Evolutionary conservation across 495 filamentous ascomycete species (phyloP).

Genomic region (Trichocladium uniseriatum): DNA sequence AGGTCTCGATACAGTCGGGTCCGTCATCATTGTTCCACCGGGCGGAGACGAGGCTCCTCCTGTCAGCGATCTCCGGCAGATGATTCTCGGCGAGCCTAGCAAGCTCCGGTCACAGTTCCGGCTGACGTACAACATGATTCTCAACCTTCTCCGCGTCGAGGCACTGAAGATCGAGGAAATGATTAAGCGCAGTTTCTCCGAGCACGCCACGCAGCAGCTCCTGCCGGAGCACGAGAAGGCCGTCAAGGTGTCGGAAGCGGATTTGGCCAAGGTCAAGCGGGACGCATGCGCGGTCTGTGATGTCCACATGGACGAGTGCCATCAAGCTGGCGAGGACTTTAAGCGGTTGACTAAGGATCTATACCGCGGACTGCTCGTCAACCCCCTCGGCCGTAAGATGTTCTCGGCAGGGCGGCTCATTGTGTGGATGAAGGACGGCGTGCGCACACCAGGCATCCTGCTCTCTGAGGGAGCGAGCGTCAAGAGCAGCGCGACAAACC

Average conservation of each 20-base stretch:
- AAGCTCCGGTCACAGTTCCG: conserved; percentile 95
- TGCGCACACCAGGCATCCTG: conserved; percentile 71
- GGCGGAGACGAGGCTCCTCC: conserved; percentile 77
- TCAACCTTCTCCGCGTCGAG: conserved; percentile 91
- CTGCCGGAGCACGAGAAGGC: conserved; percentile 91
- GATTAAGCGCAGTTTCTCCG: conserved; percentile 98
- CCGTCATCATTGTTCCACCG: conserved; percentile 82
- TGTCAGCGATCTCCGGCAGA: conserved; percentile 67
- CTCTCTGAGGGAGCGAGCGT: conserved; percentile 58
- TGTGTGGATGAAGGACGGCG: conserved; percentile 59
- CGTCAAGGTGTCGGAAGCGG: conserved; percentile 85
- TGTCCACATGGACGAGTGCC: conserved; percentile 64
- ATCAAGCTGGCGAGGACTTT: conserved; percentile 70
- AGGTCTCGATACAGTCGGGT: conserved; percentile 85
- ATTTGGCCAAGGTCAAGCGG: conserved; percentile 79
- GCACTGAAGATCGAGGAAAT: conserved; percentile 98
- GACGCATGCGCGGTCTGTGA: conserved; percentile 80
- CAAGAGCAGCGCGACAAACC: conserved; percentile 45
- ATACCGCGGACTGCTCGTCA: conserved; percentile 57
- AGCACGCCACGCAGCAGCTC: conserved; percentile 95
- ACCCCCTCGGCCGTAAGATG: conserved; percentile 71
- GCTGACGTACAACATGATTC: conserved; percentile 98
- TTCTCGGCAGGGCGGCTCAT: conserved; percentile 65
- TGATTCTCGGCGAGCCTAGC: conserved; percentile 93
- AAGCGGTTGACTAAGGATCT: conserved; percentile 63